phyloP scores from a whole-genome alignment of 768 basidiomycete species.

The Boletus vermiculosoides region DNA sequence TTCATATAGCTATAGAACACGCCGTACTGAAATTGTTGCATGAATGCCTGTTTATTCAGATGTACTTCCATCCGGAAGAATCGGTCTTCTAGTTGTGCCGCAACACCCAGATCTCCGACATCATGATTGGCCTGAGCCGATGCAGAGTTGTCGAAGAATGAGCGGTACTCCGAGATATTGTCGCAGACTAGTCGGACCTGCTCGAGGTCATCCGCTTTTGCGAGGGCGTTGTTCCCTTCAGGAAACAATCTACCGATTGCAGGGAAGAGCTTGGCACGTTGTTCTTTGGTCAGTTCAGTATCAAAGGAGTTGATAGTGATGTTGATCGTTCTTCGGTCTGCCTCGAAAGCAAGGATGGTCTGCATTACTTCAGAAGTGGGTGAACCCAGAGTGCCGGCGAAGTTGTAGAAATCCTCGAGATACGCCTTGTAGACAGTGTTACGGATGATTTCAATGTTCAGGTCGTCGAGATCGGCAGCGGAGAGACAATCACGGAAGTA shows the following conservation, averaged over 20 bases:
- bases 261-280: conserved; percentile 92
- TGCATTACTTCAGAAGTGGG: conserved; percentile 94
- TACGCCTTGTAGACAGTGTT: conserved; percentile 99
- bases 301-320: conserved; percentile 99
- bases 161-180: conserved; percentile 82
- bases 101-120: conserved; percentile 47
- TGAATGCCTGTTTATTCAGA: conserved; percentile 90
- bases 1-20: conserved; percentile 93
- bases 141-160: conserved; percentile 74
- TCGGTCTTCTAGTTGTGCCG: conserved; percentile 80
- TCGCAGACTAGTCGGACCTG: conserved; percentile 88
- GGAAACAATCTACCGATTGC: conserved; percentile 92
- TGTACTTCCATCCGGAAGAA: conserved; percentile 95
- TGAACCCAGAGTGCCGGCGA: conserved; percentile 71
- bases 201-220: conserved; percentile 93
- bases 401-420: conserved; percentile 94
- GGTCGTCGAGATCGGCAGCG: conserved; percentile 94
- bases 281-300: conserved; percentile 92
- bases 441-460: conserved; percentile 99
- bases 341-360: conserved; percentile 90
- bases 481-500: conserved; percentile 97
- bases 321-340: conserved; percentile 94
- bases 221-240: conserved; percentile 91
- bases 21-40: conserved; percentile 96
- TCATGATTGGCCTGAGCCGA: conserved; percentile 35